Evolutionary conservation across 345 rosid species (phyloP), one percentile per base, ranked within the genome.

Genomic region (Brassica nigra): DNA sequence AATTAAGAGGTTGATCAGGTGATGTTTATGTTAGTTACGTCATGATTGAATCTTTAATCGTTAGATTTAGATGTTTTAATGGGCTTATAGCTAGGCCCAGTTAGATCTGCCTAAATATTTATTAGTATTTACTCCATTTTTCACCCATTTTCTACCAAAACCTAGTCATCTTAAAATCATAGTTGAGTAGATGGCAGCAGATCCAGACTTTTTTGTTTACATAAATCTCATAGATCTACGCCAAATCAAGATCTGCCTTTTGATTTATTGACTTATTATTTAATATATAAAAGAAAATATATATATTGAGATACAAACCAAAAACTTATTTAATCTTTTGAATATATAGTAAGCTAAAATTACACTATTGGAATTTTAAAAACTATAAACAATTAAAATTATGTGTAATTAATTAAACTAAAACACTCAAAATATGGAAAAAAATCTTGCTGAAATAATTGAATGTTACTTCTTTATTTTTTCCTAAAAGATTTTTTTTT

Each of bases 21-120:
- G 52, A 6, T 12, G 63, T 75, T 65, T 18, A 1, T n/a, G 36
- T 66, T 63, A 4, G 36, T 73, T 73, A 72, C 18, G 49, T 34
- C 52, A 42, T 59, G 3, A 62, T 74, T 79, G 2, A 8, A 33
- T 79, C 69, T 59, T 31, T 31, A 59, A 67, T 18, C 69, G 74
- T 78, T 73, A 15, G 74, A 54, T 78, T 54, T 52, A 0, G 14
- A 20, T 5, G 6, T 0, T 8, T 42, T 67, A n/a, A 20, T 79
- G 82, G 82, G 82, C 82, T 73, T 66, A 0, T 2, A 15, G 8
- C 2, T 73, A 65, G 78, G 75, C 82, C 78, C 63, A 66, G 2
- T 0, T 71, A 52, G 71, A 11, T 71, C 4, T 70, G 52, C 64
- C 64, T n/a, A 52, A 52, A 52, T 52, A 52, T n/a, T 70, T 54